Base-by-base conservation (phyloP, 306 rosid species). In the Inga oerstediana region DNA sequence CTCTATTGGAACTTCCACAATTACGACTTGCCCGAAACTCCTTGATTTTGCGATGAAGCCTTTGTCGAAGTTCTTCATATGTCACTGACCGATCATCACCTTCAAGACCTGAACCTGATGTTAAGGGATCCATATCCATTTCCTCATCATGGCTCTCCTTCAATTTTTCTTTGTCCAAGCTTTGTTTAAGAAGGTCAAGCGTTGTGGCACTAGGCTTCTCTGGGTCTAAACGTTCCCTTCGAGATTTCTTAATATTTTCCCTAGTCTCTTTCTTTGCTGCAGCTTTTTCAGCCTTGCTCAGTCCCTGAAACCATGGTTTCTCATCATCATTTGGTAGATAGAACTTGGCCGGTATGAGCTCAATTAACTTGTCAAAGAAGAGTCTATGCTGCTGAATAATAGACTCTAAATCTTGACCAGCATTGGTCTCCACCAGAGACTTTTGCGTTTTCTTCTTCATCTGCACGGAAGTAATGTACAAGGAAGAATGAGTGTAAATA, bases 1-100 rank as follows among this genome's bases (percentile, higher is more conserved):
- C 44, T 65, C 71, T 65, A 65, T 32, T 32, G 10, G 43, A 65
- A 65, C 3, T 32, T 65, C 43, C 71, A 65, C n/a, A 65, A 43
- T 65, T 65, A 65, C 71, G 71, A 65, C 11, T 32, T 5, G 71
- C n/a, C 43, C 44, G 71, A 65, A 65, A 65, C 44, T 14, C 71
- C 7, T 65, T 43, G 2, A 65, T 65, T 32, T 65, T 65, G 71
- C 43, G 71, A 15, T 65, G 71, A 65, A 65, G 71, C 43, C 71
- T 65, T 65, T 65, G 71, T 34, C 43, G 71, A 32, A 65, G 71
- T 32, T 65, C 71, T 65, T 65, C 71, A 32, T 65, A 65, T 65
- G 71, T 65, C 43, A 65, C 71, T 14, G 71, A 65, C 43, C 11
- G 10, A 65, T 32, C 71, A 65, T 65, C n/a, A 1, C 44, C 71